Conservation (phyloP, 345 rosid species). For the Aethionema arabicum region DNA sequence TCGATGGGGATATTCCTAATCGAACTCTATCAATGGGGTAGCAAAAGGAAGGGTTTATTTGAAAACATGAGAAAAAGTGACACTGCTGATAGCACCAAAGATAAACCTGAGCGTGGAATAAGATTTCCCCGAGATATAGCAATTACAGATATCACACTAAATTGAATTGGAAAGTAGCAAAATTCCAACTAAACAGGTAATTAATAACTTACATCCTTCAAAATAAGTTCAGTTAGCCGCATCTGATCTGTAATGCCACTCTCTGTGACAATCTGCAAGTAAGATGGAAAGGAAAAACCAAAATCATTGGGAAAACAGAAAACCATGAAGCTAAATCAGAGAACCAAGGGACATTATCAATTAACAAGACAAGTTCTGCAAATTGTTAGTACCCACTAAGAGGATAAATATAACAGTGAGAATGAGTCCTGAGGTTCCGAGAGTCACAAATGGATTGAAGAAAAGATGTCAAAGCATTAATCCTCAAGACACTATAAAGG, state of each 20-base stretch:
- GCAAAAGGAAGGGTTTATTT: neutral
- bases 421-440: slow-evolving; percentile 1
- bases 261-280: slow-evolving; percentile 63
- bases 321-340: slow-evolving; percentile 21
- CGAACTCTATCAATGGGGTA: slow-evolving; percentile 3
- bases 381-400: slow-evolving; percentile 9
- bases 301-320: slow-evolving; percentile 60
- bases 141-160: slow-evolving; percentile 10
- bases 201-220: slow-evolving; percentile 69
- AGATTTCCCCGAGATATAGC: neutral
- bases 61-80: slow-evolving; percentile 7
- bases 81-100: slow-evolving; percentile 8
- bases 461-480: neutral
- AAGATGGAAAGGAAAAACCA: slow-evolving; percentile 7
- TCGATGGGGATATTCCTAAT: slow-evolving; percentile 13
- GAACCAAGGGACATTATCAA: slow-evolving; percentile 9
- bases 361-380: slow-evolving; percentile 9
- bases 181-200: neutral
- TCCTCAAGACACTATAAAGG: neutral
- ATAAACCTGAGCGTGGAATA: slow-evolving; percentile 24
- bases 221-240: slow-evolving; percentile 69
- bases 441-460: slow-evolving; percentile 16
- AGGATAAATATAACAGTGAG: slow-evolving; percentile 15
- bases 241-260: slow-evolving; percentile 93
- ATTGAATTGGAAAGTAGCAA: slow-evolving; percentile 5